These are phyloP conservation scores for Andrographis paniculata DNA, from an alignment of 305 asterid species.

Conservation along the genomic window DNA sequence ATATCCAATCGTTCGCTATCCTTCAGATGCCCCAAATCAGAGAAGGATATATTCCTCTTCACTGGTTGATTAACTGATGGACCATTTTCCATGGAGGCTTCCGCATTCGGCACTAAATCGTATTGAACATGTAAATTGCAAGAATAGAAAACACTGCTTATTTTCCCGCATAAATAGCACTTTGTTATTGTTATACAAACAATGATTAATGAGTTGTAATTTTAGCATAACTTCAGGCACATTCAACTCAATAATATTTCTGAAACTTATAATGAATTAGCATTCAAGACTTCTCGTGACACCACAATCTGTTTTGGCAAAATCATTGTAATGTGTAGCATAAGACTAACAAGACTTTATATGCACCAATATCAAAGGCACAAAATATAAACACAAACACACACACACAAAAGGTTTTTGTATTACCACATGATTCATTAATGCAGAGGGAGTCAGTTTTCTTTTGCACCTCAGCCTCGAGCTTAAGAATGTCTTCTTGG, in stretches of 20 bases:
- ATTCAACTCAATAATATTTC: too few relatives aligned
- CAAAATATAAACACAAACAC: too few relatives aligned
- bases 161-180: constrained; percentile 5
- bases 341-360: background rate
- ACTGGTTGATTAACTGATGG: constrained; percentile 33
- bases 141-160: constrained; percentile 10
- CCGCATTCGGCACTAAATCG: constrained; percentile 41
- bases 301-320: too few relatives aligned
- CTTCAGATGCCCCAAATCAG: constrained; percentile 90
- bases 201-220: too few relatives aligned
- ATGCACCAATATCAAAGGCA: constrained; percentile 10
- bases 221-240: too few relatives aligned
- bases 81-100: constrained; percentile 32
- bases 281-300: too few relatives aligned
- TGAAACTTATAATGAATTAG: too few relatives aligned
- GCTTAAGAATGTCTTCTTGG: constrained; percentile 77
- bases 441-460: constrained; percentile 39
- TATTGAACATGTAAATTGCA: constrained; percentile 23
- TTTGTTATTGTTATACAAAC: too few relatives aligned
- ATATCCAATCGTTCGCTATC: constrained; percentile 79
- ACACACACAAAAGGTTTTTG: constrained; percentile 12
- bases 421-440: constrained; percentile 45
- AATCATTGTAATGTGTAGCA: too few relatives aligned
- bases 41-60: constrained; percentile 41
- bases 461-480: constrained; percentile 68